Conservation (phyloP, 495 filamentous ascomycete genomes). For the Cercophora newfieldiana region DNA sequence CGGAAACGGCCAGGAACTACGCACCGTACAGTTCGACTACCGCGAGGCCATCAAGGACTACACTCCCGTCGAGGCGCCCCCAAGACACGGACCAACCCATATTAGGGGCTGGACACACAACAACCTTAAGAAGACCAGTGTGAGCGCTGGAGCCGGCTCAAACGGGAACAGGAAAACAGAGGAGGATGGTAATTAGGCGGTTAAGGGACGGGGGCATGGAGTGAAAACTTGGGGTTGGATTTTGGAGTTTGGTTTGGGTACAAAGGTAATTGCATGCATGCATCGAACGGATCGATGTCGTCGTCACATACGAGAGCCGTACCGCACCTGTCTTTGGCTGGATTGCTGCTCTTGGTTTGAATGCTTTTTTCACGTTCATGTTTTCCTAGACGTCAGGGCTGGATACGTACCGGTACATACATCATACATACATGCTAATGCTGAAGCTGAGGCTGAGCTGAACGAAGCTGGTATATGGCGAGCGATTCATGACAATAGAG, state of each 20-base stretch:
- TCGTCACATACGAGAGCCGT: neutral
- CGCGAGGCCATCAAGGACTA: conserved; percentile 51
- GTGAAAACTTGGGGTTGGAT: no score
- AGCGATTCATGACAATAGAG: neutral
- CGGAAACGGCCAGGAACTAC: conserved; percentile 43
- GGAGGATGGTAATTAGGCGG: neutral
- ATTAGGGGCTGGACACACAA: conserved; percentile 55
- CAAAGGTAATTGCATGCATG: neutral
- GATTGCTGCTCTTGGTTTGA: no score
- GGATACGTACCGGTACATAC: neutral
- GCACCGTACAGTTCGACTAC: conserved; percentile 50
- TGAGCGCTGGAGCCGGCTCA: neutral
- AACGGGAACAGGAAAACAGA: neutral
- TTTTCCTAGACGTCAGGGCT: neutral
- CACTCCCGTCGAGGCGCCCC: conserved; percentile 44
- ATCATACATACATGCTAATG: neutral
- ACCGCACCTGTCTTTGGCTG: no score
- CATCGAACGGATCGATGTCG: no score
- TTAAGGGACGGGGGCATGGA: no score
- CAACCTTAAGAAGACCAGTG: conserved; percentile 35
- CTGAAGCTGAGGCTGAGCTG: no score
- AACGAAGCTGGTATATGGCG: neutral
- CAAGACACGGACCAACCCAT: conserved; percentile 44
- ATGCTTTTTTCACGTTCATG: neutral
- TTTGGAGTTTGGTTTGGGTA: neutral